Evolutionary conservation across 202 grass and related monocot species (phyloP), one percentile per base, ranked within the genome.

Genomic region (Hordeum pubiflorum): DNA sequence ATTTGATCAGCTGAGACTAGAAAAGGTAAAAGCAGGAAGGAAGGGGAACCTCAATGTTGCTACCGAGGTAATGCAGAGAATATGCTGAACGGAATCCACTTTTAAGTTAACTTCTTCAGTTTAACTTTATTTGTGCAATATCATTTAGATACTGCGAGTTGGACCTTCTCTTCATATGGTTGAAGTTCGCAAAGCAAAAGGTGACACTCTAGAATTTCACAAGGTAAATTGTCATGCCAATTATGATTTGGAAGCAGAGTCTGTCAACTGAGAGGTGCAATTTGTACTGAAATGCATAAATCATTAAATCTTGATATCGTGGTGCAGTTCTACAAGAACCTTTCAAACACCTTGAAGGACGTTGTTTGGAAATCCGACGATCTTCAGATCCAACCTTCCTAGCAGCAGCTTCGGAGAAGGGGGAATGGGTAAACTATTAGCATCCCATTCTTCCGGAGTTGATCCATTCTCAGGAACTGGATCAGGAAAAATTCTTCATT

Each of bases 11-110:
- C 79, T 94, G 82, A 91, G 81, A 72, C 81, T 94, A 9, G 81
- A 80, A 89, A 94, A 81, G 17, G 74, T 85, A 14, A 91, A 91
- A 80, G 92, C 89, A 22, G 92, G 92, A 17, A 91, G 92, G 79
- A 94, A 94, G 76, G 92, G 92, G 61, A 94, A 94, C 59, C 92
- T 94, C 64, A 94, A 85, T 77, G 84, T 94, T 63, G 89, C 92
- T 58, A 89, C 92, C 20, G 70, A 94, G 92, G 92, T 94, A 79
- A 52, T 24, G 34, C 2, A 10, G 76, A 61, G 31, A 80, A 62
- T 27, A 38, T 73, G 5, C 11, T 77, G 29, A 17, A 63, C 31
- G 63, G 38, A 12, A 44, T 83, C n/a, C 85, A 31, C 4, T 58
- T 60, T 55, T 23, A 24, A 40, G 7, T 56, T 46, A 48, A 26